Percentiles rank a stretch among this genome's conserved stretches.
phyloP scores from a whole-genome alignment of 352 stramenopile species.

The Phytophthora citricola region DNA sequence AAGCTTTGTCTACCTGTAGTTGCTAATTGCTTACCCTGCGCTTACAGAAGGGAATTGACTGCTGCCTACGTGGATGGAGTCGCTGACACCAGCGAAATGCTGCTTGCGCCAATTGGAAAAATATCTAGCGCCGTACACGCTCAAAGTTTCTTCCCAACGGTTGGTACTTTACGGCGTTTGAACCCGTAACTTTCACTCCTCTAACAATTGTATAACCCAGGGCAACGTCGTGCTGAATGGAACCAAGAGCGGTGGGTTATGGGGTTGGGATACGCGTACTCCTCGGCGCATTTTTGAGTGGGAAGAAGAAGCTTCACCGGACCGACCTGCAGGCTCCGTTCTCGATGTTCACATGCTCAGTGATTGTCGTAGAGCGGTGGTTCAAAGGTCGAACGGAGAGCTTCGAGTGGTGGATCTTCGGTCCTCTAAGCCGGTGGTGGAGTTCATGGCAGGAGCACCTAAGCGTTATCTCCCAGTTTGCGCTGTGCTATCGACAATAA shows the following conservation, averaged over 20 bases:
- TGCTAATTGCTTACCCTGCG: too few relatives aligned
- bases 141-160: constrained; percentile 48
- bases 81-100: constrained; percentile 2
- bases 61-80: constrained; percentile 37
- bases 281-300: constrained; percentile 35
- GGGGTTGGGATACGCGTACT: constrained; percentile 60
- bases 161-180: constrained; percentile 12
- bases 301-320: constrained; percentile 7
- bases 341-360: constrained; percentile 50
- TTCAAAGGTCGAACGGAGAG: constrained; percentile 55
- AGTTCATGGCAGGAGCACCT: constrained; percentile 32
- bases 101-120: constrained; percentile 32
- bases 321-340: constrained; percentile 24
- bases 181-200: neutral
- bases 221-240: constrained; percentile 57
- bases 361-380: constrained; percentile 45
- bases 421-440: constrained; percentile 42
- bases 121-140: constrained; percentile 51
- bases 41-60: constrained; percentile 9
- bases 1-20: neutral
- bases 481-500: constrained; percentile 40
- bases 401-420: constrained; percentile 59
- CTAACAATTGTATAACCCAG: constrained; percentile 20
- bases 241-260: constrained; percentile 49
- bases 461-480: constrained; percentile 45